Evolutionary conservation across 805 yeast genomes (phyloP).

Genomic region (Saccharomycopsis fodiens): DNA sequence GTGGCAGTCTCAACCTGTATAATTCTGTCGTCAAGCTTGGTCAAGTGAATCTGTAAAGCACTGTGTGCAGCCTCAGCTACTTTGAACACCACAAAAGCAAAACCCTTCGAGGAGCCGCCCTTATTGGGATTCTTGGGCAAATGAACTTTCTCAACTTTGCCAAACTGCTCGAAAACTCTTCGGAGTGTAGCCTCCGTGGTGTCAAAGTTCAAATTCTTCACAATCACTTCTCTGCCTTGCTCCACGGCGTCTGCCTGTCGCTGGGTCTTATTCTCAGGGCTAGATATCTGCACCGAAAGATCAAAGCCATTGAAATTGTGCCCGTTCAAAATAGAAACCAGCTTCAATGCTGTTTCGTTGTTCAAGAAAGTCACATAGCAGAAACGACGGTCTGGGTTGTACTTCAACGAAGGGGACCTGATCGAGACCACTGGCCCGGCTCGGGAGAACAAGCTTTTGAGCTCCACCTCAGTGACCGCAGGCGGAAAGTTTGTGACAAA

Average conservation of each 20-base stretch:
- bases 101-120: conserved; percentile 45
- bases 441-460: conserved; percentile 34
- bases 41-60: conserved; percentile 38
- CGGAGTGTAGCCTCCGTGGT: conserved; percentile 34
- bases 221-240: conserved; percentile 50
- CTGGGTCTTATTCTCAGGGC: conserved; percentile 46
- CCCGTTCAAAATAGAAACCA: conserved; percentile 36
- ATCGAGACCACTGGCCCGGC: conserved; percentile 39
- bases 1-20: conserved; percentile 45
- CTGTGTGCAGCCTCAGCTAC: conserved; percentile 36
- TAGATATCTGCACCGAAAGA: conserved; percentile 54
- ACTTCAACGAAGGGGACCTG: conserved; percentile 57
- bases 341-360: conserved; percentile 36
- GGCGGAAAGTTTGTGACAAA: conserved; percentile 78
- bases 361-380: conserved; percentile 58
- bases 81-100: conserved; percentile 53
- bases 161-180: conserved; percentile 40
- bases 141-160: conserved; percentile 43
- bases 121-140: conserved; percentile 37
- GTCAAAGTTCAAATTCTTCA: conserved; percentile 44
- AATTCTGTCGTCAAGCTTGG: conserved; percentile 37
- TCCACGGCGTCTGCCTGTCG: conserved; percentile 38
- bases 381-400: conserved; percentile 53
- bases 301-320: conserved; percentile 27
- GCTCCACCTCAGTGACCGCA: conserved; percentile 30